phyloP scores from a whole-genome alignment of 2,329 filamentous ascomycete genomes.

The Colletotrichum sidae region DNA sequence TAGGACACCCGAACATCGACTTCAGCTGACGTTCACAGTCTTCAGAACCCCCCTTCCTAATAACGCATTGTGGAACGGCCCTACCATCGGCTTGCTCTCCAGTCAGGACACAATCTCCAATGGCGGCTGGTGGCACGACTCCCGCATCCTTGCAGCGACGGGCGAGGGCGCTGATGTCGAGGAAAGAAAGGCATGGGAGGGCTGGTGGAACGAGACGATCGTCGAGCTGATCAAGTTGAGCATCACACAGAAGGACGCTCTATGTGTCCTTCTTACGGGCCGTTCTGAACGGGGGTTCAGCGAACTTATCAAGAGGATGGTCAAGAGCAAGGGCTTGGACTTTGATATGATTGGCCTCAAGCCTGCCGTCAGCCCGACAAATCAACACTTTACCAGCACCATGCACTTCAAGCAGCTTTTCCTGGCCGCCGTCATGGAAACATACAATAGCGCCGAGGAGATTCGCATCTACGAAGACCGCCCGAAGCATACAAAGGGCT shows the following conservation, averaged over 20 bases:
- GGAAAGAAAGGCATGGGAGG: conserved; percentile 85
- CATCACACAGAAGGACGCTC: conserved; percentile 84
- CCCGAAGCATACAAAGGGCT: conserved; percentile 78
- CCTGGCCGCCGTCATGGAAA: conserved; percentile 83
- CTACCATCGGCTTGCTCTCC: conserved; percentile 81
- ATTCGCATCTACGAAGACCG: conserved; percentile 81
- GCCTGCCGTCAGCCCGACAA: conserved; percentile 82
- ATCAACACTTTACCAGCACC: conserved; percentile 82
- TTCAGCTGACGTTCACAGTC: conserved; percentile 62
- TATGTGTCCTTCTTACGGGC: conserved; percentile 90
- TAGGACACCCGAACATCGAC: conserved; percentile 25
- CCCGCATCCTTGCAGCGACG: conserved; percentile 84
- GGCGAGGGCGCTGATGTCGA: conserved; percentile 86
- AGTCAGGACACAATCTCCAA: conserved; percentile 81
- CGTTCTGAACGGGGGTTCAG: conserved; percentile 82
- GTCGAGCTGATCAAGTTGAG: conserved; percentile 83
- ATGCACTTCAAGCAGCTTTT: conserved; percentile 94
- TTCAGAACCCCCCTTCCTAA: conserved; percentile 94
- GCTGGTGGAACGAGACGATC: conserved; percentile 97
- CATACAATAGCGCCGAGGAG: conserved; percentile 85
- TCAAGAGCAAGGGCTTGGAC: conserved; percentile 79
- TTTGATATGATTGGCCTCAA: conserved; percentile 93
- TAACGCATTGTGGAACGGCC: conserved; percentile 83
- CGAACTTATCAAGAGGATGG: conserved; percentile 84
- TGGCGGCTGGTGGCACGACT: conserved; percentile 98